Base-by-base conservation (phyloP, 495 filamentous ascomycete species). In the Xylaria castorea region DNA sequence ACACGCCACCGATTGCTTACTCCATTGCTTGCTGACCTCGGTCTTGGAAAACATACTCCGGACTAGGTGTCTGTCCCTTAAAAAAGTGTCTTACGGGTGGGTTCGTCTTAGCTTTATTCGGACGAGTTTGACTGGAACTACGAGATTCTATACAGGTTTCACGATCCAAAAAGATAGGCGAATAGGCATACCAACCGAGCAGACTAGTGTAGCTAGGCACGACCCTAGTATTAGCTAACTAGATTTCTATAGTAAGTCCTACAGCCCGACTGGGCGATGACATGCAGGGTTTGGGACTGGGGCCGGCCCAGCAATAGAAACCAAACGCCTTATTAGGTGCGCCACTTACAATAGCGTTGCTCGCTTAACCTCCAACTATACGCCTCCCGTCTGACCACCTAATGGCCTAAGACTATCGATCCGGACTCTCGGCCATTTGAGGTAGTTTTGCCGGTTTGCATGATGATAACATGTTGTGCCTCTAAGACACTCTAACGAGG, bases 281-380 rank as follows among this genome's bases (percentile, higher is more conserved):
- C 61, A 44, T 64, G 61, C 36, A 44, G 20, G 58, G n/a, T 25
- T 1, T 16, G 60, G 25, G n/a, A 38, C 18, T 38, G 14, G 38
- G 38, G 1, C n/a, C 20, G 36, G 60, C 9, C n/a, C 8, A 64
- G 38, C 61, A 40, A 40, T 40, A 64, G 38, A 30, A 22, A 25
- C 36, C 44, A 66, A n/a, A n/a, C 40, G 32, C 58, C 32, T 61
- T 38, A 27, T 11, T 38, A 61, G 20, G 8, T 61, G 58, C 20
- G 63, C 40, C 40, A 65, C 62, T 32, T 11, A 51, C 64, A 51
- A 66, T 66, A 66, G 22, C 30, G 46, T 36, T 51, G 18, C 30
- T 30, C 44, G 44, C 3, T 25, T 38, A 9, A 51, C 25, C 16
- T 46, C 27, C 22, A 25, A 18, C 20, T 18, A 18, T 40, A 18